These are phyloP conservation scores for Haematococcus lacustris DNA, from an alignment of 139 green algal genomes.

Conservation along the genomic window DNA sequence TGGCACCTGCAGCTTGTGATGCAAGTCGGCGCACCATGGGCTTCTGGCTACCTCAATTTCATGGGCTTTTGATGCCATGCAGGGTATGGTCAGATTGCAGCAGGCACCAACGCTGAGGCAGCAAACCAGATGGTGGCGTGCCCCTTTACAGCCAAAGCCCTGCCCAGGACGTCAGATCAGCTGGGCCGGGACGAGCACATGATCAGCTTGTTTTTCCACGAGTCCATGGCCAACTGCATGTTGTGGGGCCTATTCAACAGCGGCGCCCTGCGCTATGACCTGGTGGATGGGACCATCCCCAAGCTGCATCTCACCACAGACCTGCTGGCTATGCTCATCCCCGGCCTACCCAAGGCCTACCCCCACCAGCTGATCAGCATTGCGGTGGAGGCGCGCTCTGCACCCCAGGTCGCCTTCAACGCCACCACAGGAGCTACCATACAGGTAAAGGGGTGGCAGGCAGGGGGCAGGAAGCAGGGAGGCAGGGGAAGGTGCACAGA, in stretches of 20 bases:
- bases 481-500: too few species aligned
- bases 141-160: conserved; percentile 16
- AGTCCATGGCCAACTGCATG: conserved; percentile 32
- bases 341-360: conserved; percentile 32
- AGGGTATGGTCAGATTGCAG: neutral
- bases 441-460: too few species aligned
- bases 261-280: conserved; percentile 6
- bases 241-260: conserved; percentile 17
- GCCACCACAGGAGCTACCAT: neutral
- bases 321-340: conserved; percentile 31
- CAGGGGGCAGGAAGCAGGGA: too few species aligned
- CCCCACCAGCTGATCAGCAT: conserved; percentile 22
- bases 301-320: conserved; percentile 35
- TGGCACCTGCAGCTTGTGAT: too few species aligned
- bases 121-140: conserved; percentile 14
- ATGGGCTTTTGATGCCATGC: too few species aligned
- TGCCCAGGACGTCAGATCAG: conserved; percentile 13
- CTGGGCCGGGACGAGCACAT: conserved; percentile 17
- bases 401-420: conserved; percentile 18
- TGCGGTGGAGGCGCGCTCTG: conserved; percentile 1
- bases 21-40: too few species aligned
- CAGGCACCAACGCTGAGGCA: too few species aligned
- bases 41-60: too few species aligned
- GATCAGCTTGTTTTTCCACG: conserved; percentile 26
- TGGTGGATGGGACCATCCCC: conserved; percentile 17